Evolutionary conservation across 2,329 filamentous ascomycete genomes (phyloP), one percentile per base, ranked within the genome.

Genomic region (Ceratocystis harringtonii): DNA sequence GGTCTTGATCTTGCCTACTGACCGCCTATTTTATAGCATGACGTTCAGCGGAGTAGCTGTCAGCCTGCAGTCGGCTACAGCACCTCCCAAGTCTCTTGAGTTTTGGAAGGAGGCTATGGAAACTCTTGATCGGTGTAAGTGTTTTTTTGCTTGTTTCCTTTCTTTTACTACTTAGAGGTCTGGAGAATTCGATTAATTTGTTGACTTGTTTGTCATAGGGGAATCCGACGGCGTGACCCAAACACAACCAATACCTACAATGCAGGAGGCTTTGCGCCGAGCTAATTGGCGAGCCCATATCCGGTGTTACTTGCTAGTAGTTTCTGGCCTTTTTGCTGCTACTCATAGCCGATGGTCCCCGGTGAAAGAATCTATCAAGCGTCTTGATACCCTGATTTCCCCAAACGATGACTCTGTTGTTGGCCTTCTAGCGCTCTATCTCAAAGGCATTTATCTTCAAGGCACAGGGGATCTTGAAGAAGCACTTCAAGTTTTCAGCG

Each of bases 371-470:
- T 81, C 79, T 65, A 74, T 89, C 19, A 75, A 78, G 12, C 78
- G 80, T 57, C 75, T 88, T 12, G 77, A 80, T 63, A 73, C 72
- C 63, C 75, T 79, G 43, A 73, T 78, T 61, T 72, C 72, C 57
- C 74, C 74, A 41, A 73, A 72, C 68, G 76, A 70, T 68, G 78
- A 76, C 72, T 76, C 71, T 68, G 78, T 78, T 1, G 67, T 76
- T 22, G 71, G 71, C 41, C 58, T 84, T 43, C 78, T 89, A 57
- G 78, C 83, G 5, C 76, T 83, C 55, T 96, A 96, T 73, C 82
- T 96, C 19, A 78, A 81, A 0, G 92, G 88, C 0, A 81, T 89
- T 6, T 87, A 90, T 70, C 78, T 85, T 63, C 92, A 96, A 76
- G 89, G 87, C 19, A 86, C 81, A 4, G 91, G 90, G 17, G 80